Conservation (phyloP, 495 filamentous ascomycete species). For the Penicillium subrubescens region DNA sequence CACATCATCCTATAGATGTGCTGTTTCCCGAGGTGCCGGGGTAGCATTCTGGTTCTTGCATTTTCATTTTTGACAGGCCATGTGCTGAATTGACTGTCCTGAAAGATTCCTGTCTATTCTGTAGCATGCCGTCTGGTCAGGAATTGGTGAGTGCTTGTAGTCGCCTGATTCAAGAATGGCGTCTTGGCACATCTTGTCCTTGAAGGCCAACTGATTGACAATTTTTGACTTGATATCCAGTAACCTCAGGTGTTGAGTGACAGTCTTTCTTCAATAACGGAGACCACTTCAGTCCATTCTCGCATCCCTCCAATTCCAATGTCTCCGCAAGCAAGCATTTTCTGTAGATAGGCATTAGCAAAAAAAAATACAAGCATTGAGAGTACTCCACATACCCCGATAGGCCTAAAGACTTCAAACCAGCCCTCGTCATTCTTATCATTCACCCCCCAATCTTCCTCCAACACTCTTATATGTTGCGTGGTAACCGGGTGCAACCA, state of each 20-base stretch:
- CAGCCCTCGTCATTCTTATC: conserved; percentile 54
- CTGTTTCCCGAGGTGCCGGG: too few species aligned
- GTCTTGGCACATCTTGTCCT: background rate
- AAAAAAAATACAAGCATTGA: background rate
- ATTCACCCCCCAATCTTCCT: conserved; percentile 69
- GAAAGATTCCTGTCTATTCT: too few species aligned
- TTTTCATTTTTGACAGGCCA: too few species aligned
- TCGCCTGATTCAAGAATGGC: background rate
- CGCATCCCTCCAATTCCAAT: conserved; percentile 75
- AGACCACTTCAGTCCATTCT: conserved; percentile 73
- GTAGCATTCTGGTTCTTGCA: too few species aligned
- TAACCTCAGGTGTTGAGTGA: conserved; percentile 4
- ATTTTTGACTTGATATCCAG: background rate
- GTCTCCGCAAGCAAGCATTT: conserved; percentile 81
- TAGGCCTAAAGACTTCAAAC: conserved; percentile 72
- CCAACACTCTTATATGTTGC: conserved; percentile 66
- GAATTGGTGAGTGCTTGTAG: too few species aligned
- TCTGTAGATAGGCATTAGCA: conserved; percentile 38
- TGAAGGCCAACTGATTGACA: background rate
- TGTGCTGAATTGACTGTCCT: too few species aligned
- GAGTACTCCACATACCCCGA: conserved; percentile 27
- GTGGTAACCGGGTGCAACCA: conserved; percentile 81
- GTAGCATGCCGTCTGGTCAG: too few species aligned
- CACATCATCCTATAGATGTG: too few species aligned
- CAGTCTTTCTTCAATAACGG: conserved; percentile 50